Evolutionary conservation across 1,139 yeast species (phyloP), one percentile per base, ranked within the genome.

Genomic region (Magnusiomyces magnusii): DNA sequence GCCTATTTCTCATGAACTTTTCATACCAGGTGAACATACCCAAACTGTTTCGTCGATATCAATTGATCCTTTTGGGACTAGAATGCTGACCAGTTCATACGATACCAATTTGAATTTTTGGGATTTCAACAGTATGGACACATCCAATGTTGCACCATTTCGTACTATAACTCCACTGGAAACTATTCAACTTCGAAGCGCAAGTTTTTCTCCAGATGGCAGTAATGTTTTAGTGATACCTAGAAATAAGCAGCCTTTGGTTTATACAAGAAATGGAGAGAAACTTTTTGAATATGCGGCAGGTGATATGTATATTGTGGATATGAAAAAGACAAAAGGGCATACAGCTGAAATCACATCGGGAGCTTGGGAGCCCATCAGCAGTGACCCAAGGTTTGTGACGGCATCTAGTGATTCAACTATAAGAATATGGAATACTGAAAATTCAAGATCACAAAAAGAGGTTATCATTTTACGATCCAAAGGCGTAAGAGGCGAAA

Each of bases 231-330:
- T 73, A 19, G 69, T 67, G 1, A 62, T 71, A 13, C 68, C 73
- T 1, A 64, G 69, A 15, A 59, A 65, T 31, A 60, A 68, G 27
- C 67, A 66, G 54, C 69, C 75, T 1, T 64, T 63, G 58, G 56
- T 71, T 1, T 66, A 59, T 56, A 55, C 67, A 24, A 59, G 72
- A 28, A 71, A 70, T 51, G 74, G 74, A 19, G 57, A 52, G 1
- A 67, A 63, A 21, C 51, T 67, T 5, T 69, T 67, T 0, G 72
- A 69, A 56, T 73, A 62, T 53, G 65, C 63, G 3, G 63, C 69
- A 1, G 77, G 77, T 3, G 77, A 74, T 54, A 71, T 72, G 70
- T 74, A 74, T 59, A 63, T 74, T 17, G 69, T 72, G 28, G 76
- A 74, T 58, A 66, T 73, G 70, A 69, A 68, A 57, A 72, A 72